Evolutionary conservation across 495 filamentous ascomycete species (phyloP), one percentile per base, ranked within the genome.

Genomic region (Hypoxylon trugodes): DNA sequence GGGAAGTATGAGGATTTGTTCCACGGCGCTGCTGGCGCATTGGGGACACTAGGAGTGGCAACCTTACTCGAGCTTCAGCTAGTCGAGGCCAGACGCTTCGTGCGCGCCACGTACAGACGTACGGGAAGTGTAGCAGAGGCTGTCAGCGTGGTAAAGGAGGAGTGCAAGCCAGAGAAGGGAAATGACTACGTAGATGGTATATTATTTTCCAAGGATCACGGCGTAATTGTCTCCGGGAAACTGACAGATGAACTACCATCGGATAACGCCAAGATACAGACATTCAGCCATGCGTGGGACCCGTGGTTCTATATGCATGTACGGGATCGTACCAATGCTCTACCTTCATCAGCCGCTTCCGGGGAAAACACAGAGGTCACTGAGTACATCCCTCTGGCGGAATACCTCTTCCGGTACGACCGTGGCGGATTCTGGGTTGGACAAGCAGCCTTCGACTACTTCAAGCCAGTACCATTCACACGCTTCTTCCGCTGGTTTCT

Each of bases 401-500:
- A 84, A 59, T 86, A 86, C 66, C 77, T 87, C 24, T 80, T 80
- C 73, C 78, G 84, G 10, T 85, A 87, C 69, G 84, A 86, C 70
- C 77, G 84, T 6, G 84, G 83, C 38, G 82, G 78, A 0, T 87
- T 87, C 78, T 86, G 83, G 84, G 81, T 85, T 13, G 82, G 83
- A 28, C 58, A 68, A 19, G 78, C 78, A 5, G 84, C 82, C 7
- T 87, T 86, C 70, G 51, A 74, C 22, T 86, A 84, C 66, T 86
- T 86, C 72, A 32, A 60, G 18, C 71, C 74, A 6, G 76, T 84
- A 7, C 85, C 85, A 1, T 87, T 86, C 71, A 84, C 73, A 16
- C 74, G 75, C 26, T 65, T 84, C 65, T 84, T 79, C 24, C 76
- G 84, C 25, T 85, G 78, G 77, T 76, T 82, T 58, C 82, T 89